These are phyloP conservation scores for Fusarium camptoceras DNA, from an alignment of 2,329 filamentous ascomycete genomes.

Conservation along the genomic window DNA sequence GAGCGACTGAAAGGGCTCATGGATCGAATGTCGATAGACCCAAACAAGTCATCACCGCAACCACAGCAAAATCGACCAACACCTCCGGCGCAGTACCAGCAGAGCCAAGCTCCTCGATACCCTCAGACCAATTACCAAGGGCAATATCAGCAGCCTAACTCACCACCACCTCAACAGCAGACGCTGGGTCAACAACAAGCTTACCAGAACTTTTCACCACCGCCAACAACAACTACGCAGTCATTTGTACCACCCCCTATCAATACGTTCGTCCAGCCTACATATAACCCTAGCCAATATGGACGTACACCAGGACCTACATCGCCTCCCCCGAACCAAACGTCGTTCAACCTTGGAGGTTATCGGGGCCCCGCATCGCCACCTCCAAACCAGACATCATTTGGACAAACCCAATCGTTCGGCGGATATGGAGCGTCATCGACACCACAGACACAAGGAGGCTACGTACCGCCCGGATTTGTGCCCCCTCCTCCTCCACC, in stretches of 20 bases:
- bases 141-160: slow-evolving; percentile 67
- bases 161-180: slow-evolving; percentile 60
- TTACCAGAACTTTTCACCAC: slow-evolving; percentile 56
- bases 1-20: slow-evolving; percentile 89
- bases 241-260: slow-evolving; percentile 53
- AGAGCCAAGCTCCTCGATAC: slow-evolving; percentile 60
- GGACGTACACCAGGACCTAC: slow-evolving; percentile 68
- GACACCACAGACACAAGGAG: slow-evolving; percentile 55
- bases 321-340: slow-evolving; percentile 73
- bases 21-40: slow-evolving; percentile 95
- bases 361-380: slow-evolving; percentile 62
- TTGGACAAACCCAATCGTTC: slow-evolving; percentile 56
- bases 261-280: slow-evolving; percentile 61
- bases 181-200: slow-evolving; percentile 55
- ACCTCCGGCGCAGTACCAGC: slow-evolving; percentile 32
- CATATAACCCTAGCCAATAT: slow-evolving; percentile 70
- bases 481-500: slow-evolving; percentile 73
- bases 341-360: slow-evolving; percentile 57
- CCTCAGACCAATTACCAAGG: slow-evolving; percentile 65
- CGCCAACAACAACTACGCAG: slow-evolving; percentile 36
- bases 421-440: slow-evolving; percentile 55
- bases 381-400: slow-evolving; percentile 68
- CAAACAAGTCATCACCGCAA: slow-evolving; percentile 54
- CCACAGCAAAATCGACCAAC: slow-evolving; percentile 54
- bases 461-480: slow-evolving; percentile 67